Conservation (phyloP, 2,329 filamentous ascomycete genomes). For the Neonectria faginata region DNA sequence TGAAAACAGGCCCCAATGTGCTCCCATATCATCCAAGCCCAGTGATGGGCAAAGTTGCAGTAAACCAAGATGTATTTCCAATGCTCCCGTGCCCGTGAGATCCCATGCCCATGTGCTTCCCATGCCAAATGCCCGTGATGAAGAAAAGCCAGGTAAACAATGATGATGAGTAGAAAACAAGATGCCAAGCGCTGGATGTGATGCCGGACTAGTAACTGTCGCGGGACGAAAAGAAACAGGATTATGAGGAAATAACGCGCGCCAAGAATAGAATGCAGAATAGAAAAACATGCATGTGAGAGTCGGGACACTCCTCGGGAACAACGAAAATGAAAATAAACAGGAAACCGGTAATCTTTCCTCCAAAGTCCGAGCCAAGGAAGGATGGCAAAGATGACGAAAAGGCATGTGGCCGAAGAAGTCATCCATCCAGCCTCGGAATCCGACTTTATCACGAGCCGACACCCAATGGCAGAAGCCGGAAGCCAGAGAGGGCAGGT, state of each 20-base stretch:
- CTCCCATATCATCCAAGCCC: conserved; percentile 17
- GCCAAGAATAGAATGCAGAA: conserved; percentile 11
- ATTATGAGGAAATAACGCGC: conserved; percentile 18
- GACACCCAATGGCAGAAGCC: conserved; percentile 21
- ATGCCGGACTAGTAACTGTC: conserved; percentile 6
- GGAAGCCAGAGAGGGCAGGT: background rate
- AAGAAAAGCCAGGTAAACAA: background rate
- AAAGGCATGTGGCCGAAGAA: background rate
- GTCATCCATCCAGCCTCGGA: conserved; percentile 17
- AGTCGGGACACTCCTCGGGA: conserved; percentile 10
- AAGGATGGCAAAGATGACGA: background rate
- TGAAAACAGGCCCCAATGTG: conserved; percentile 10
- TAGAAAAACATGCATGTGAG: background rate
- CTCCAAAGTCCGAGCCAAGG: background rate
- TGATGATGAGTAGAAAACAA: conserved; percentile 3
- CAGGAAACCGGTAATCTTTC: background rate
- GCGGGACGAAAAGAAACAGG: conserved; percentile 16
- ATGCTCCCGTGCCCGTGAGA: conserved; percentile 19
- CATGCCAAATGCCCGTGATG: conserved; percentile 11
- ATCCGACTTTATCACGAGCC: conserved; percentile 13
- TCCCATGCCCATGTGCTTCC: conserved; percentile 5
- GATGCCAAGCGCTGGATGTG: conserved; percentile 26
- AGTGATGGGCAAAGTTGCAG: conserved; percentile 15
- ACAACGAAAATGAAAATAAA: background rate
- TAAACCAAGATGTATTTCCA: conserved; percentile 21